Evolutionary conservation across 2,329 filamentous ascomycete species (phyloP).

Genomic region (Hypoxylon sp.): DNA sequence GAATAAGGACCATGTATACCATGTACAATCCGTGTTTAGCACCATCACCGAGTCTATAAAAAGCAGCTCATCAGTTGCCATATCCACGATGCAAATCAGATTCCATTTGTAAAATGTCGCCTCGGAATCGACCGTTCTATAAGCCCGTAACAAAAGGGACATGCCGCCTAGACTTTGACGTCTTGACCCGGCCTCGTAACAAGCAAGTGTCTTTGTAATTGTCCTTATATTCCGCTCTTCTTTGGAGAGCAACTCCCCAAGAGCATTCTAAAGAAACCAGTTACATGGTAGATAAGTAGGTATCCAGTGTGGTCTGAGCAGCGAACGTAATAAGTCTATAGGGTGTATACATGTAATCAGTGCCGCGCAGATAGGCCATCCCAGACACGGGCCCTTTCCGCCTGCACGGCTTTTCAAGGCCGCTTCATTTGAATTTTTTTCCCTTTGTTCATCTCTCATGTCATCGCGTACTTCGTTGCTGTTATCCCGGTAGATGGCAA

Average conservation of each 20-base stretch:
- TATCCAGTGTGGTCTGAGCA: no score
- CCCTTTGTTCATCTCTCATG: conserved; percentile 14
- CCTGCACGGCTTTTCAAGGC: conserved; percentile 4
- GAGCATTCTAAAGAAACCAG: conserved; percentile 23
- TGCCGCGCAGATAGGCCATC: conserved; percentile 1
- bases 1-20: not conserved
- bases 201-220: conserved; percentile 22
- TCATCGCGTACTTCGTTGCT: conserved; percentile 22
- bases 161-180: conserved; percentile 22
- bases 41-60: not conserved
- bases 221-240: conserved; percentile 21
- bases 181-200: conserved; percentile 24
- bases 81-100: conserved; percentile 24
- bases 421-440: conserved; percentile 1
- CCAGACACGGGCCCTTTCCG: conserved; percentile 5
- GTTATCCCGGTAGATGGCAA: conserved; percentile 6
- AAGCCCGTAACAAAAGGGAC: conserved; percentile 31
- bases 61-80: not conserved
- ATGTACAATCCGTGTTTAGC: not conserved
- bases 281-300: conserved; percentile 19
- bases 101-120: conserved; percentile 8
- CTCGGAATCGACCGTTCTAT: conserved; percentile 25
- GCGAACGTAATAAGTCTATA: conserved; percentile 29
- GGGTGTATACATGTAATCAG: conserved; percentile 8
- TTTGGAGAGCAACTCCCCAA: conserved; percentile 5